phyloP scores from a whole-genome alignment of 495 filamentous ascomycete species.

The Hypoxylon fragiforme region DNA sequence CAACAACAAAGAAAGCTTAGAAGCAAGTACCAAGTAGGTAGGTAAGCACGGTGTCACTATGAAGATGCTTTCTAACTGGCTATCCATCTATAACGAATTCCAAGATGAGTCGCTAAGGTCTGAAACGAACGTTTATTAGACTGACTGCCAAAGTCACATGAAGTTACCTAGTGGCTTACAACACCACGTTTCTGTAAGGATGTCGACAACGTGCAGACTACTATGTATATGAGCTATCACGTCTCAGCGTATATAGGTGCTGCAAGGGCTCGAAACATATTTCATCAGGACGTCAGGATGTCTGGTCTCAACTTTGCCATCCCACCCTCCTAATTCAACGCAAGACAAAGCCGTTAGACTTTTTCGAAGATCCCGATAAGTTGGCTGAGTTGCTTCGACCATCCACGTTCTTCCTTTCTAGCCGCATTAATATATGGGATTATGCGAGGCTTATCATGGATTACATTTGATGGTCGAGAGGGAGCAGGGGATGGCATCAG shows the following conservation, averaged over 20 bases:
- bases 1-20: no score
- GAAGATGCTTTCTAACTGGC: no score
- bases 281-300: slow-evolving; percentile 27
- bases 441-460: slow-evolving; percentile 6
- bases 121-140: slow-evolving; percentile 7
- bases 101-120: no score
- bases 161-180: slow-evolving; percentile 28
- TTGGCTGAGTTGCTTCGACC: slow-evolving; percentile 4
- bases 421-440: slow-evolving; percentile 6
- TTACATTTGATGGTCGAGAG: slow-evolving; percentile 11
- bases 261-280: slow-evolving; percentile 36
- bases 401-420: slow-evolving; percentile 7
- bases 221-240: slow-evolving; percentile 27
- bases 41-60: no score
- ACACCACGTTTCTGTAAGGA: slow-evolving; percentile 37
- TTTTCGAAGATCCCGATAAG: slow-evolving; percentile 7
- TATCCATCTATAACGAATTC: no score
- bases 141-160: slow-evolving; percentile 7
- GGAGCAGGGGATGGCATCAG: neutral
- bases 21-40: no score
- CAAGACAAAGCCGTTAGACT: slow-evolving; percentile 31
- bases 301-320: slow-evolving; percentile 30
- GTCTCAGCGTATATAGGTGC: slow-evolving; percentile 22
- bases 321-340: slow-evolving; percentile 13
- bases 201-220: slow-evolving; percentile 24